These are phyloP conservation scores for Colletotrichum simmondsii DNA, from an alignment of 2,329 filamentous ascomycete genomes.

Conservation along the genomic window DNA sequence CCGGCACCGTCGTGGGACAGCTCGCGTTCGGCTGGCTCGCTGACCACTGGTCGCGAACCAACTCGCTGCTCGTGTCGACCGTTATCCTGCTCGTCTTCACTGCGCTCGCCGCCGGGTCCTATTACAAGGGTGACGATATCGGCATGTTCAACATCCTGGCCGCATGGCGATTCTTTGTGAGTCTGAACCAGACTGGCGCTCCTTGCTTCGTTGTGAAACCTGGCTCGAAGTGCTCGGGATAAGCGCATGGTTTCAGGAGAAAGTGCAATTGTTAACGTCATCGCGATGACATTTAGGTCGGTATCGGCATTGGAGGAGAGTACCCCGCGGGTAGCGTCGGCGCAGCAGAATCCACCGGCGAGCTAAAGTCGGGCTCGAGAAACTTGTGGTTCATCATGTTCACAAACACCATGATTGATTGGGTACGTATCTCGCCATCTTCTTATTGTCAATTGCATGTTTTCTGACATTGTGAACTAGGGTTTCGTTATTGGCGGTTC, in stretches of 20 bases:
- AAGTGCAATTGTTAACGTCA: constrained; percentile 7
- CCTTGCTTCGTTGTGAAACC: rapidly evolving
- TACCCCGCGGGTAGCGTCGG: constrained; percentile 88
- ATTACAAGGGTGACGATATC: constrained; percentile 73
- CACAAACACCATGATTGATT: constrained; percentile 88
- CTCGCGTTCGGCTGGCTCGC: constrained; percentile 83
- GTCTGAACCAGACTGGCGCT: constrained; percentile 40
- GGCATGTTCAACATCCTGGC: constrained; percentile 82
- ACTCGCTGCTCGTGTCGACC: constrained; percentile 84
- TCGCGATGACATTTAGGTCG: not conserved
- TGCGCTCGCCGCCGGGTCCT: constrained; percentile 80
- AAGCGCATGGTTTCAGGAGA: not conserved
- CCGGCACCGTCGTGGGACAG: constrained; percentile 85
- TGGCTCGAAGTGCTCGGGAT: not conserved
- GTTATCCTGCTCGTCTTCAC: constrained; percentile 88
- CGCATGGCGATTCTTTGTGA: constrained; percentile 85
- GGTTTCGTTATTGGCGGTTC: constrained; percentile 85
- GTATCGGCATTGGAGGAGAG: constrained; percentile 59
- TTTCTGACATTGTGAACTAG: constrained; percentile 38
- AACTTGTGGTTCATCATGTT: constrained; percentile 94
- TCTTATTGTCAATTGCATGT: constrained; percentile 35
- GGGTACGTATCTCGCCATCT: constrained; percentile 35
- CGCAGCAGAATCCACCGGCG: constrained; percentile 84
- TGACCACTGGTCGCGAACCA: constrained; percentile 87
- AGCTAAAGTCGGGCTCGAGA: constrained; percentile 82